Evolutionary conservation across 1,284 basidiomycete species (phyloP).

Genomic region (Vanrija humicola): DNA sequence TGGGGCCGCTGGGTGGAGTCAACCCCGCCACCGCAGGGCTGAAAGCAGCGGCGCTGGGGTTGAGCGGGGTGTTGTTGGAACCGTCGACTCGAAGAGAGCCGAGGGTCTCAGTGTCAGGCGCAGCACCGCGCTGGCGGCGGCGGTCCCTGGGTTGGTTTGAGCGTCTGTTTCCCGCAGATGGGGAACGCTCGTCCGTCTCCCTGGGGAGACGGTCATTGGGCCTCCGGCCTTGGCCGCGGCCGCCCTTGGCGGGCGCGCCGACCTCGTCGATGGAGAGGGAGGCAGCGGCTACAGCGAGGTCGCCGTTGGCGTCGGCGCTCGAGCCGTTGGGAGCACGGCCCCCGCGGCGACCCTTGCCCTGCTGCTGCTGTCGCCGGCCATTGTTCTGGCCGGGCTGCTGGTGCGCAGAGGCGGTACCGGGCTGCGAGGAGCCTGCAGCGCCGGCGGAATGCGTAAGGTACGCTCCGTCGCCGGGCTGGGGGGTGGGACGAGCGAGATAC

Average conservation of each 20-base stretch:
- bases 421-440: background rate
- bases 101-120: background rate
- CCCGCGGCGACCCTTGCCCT: background rate
- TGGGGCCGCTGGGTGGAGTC: background rate
- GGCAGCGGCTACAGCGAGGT: background rate
- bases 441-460: conserved; percentile 6
- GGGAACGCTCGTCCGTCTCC: background rate
- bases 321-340: background rate
- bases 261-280: background rate
- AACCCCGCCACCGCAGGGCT: conserved; percentile 1
- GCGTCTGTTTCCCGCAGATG: background rate
- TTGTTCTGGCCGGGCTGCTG: background rate
- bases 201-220: background rate
- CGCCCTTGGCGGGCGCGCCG: background rate
- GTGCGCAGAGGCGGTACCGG: background rate
- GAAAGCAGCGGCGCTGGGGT: conserved; percentile 8
- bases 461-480: conserved; percentile 20
- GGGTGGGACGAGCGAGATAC: conserved; percentile 13
- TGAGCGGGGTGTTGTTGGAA: conserved; percentile 3
- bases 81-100: background rate
- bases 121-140: background rate
- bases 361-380: too few species aligned
- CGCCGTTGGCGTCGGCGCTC: background rate
- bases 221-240: background rate
- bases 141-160: background rate